Conservation (phyloP, 1,284 basidiomycete genomes). For the Trichosporon sp. region DNA sequence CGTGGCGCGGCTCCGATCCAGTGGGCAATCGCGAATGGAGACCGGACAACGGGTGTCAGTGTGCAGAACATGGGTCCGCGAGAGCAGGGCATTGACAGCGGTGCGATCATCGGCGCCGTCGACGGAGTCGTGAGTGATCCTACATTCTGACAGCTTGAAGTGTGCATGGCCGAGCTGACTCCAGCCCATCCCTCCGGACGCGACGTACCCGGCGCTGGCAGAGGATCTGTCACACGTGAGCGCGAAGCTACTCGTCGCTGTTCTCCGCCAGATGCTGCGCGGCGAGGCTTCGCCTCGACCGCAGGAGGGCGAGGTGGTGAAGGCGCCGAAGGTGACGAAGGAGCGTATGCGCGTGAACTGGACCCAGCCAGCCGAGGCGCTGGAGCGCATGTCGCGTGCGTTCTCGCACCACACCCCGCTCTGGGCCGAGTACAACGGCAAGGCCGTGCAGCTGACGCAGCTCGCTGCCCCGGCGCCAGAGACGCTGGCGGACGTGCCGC, state of each 20-base stretch:
- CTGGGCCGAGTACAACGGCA: conserved; percentile 42
- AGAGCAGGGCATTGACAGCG: conserved; percentile 56
- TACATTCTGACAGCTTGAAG: not conserved
- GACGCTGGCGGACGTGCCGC: conserved; percentile 26
- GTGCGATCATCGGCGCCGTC: conserved; percentile 53
- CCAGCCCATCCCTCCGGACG: conserved; percentile 60
- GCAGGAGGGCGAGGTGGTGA: conserved; percentile 60
- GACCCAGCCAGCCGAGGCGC: conserved; percentile 62
- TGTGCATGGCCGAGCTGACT: not conserved
- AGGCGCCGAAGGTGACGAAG: conserved; percentile 67
- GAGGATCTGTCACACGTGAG: conserved; percentile 68
- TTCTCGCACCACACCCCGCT: conserved; percentile 70
- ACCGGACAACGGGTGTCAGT: conserved; percentile 68
- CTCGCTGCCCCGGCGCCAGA: conserved; percentile 13
- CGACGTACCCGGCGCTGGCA: conserved; percentile 64
- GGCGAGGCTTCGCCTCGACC: conserved; percentile 61
- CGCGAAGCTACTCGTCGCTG: conserved; percentile 69
- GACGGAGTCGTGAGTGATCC: conserved; percentile 46
- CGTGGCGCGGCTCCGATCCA: conserved; percentile 93
- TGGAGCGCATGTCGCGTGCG: conserved; percentile 66
- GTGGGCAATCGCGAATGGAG: conserved; percentile 70
- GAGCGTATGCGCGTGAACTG: conserved; percentile 66
- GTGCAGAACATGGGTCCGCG: conserved; percentile 59
- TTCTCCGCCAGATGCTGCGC: conserved; percentile 66
- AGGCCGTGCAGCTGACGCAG: conserved; percentile 27